Base-by-base conservation (phyloP, 257 asterid species). In the Fraxinus quadrangulata region DNA sequence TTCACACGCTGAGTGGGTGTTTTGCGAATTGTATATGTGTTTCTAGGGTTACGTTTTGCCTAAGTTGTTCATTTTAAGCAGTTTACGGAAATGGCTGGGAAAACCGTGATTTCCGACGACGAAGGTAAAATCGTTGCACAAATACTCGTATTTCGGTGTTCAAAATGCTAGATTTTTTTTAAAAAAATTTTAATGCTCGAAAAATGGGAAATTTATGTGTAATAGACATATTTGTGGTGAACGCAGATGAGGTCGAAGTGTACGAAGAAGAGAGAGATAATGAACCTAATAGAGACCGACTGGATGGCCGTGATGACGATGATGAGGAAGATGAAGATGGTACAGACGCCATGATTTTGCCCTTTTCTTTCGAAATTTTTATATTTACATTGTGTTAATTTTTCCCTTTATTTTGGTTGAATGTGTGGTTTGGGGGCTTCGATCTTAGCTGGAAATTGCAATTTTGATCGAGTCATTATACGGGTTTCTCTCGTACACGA, bases 291-390 rank as follows among this genome's bases (percentile, higher is more conserved):
- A 97, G 90, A 40, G 90, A 87, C 51, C 85, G 69, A 68, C 83
- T 66, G 7, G 91, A 77, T 37, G 90, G 85, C 13, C 88, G 85
- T 3, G 90, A 83, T 36, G 92, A 87, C 10, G 98, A 89, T 3
- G 97, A 94, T 0, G 98, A 93, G 3, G 97, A 92, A 19, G 90
- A 87, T 17, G 98, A 94, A 75, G 96, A 92, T 36, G 97, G 97
- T 92, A 84, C 19, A 61, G 77, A 1, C 72, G n/a, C 39, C 31
- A 28, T 77, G 6, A 14, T 4, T 16, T 56, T 36, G 16, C 72
- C 34, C 66, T 47, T n/a, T 16, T 49, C 66, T 49, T 51, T 21
- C 13, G 33, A 72, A 24, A 39, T 54, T 0, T 56, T 4, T 80
- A 10, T 28, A 16, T 49, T 54, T 33, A 66, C 42, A 0, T n/a